Percentiles rank a stretch among this genome's conserved stretches.
These are phyloP conservation scores for Nicotiana rustica DNA, from an alignment of 305 asterid genomes.

Conservation along the genomic window DNA sequence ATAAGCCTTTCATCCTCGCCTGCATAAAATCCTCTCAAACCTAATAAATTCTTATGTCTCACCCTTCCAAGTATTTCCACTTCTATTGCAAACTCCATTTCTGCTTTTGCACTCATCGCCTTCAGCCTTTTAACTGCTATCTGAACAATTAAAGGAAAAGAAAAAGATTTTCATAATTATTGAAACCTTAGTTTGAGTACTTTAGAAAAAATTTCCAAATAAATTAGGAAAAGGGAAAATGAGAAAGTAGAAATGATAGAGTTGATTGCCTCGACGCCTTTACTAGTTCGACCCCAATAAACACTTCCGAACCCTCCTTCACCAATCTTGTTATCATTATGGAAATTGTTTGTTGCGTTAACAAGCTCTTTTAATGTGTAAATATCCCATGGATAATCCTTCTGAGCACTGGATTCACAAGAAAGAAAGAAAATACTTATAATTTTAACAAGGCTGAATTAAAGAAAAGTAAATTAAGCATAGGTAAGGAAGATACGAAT, in stretches of 20 bases:
- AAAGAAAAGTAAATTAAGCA: background rate
- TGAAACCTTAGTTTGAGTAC: background rate
- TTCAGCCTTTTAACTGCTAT: constrained; percentile 78
- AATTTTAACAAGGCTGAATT: background rate
- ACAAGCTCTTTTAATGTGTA: constrained; percentile 73
- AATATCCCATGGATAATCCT: constrained; percentile 71
- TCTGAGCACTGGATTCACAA: constrained; percentile 36
- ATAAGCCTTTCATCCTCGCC: constrained; percentile 79
- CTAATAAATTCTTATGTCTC: constrained; percentile 71
- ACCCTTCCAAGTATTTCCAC: constrained; percentile 85
- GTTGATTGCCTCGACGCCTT: constrained; percentile 69
- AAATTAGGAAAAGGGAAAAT: background rate
- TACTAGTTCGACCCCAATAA: constrained; percentile 79
- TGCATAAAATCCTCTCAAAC: constrained; percentile 75
- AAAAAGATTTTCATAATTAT: background rate
- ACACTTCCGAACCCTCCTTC: constrained; percentile 95
- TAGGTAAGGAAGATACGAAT: background rate
- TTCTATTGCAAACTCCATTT: constrained; percentile 83
- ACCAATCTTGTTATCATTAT: constrained; percentile 74
- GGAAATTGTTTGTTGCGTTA: constrained; percentile 77
- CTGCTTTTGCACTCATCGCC: constrained; percentile 73
- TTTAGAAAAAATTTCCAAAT: background rate
- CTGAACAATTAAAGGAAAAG: constrained; percentile 41
- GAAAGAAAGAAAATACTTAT: background rate
- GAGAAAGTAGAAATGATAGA: constrained; percentile 1